Evolutionary conservation across 1,284 basidiomycete species (phyloP), one percentile per base, ranked within the genome.

Genomic region (Afroboletus lepidellus): DNA sequence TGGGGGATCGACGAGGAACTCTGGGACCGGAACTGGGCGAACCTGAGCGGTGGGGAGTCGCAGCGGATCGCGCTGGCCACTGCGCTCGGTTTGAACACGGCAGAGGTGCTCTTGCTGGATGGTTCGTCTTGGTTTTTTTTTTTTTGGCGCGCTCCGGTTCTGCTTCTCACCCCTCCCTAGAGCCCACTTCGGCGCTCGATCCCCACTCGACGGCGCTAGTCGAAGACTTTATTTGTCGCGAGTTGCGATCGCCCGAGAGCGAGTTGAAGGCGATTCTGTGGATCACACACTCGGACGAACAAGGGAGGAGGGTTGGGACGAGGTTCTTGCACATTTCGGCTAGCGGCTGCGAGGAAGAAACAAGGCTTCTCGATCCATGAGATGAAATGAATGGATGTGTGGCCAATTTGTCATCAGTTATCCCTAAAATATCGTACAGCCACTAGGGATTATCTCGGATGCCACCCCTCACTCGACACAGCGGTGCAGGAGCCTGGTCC

Each of bases 101-200:
- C 91, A 0, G 90, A 94, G 61, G 74, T 94, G 0, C 69, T 94
- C n/a, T 75, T 94, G 15, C 74, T 94, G 2, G 92, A 94, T 61
- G 92, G 92, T 92, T 49, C 48, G 84, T 74, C 25, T 42, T 25
- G 71, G 27, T 21, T 3, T 15, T 45, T 33, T 21, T 21, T 3
- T 15, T 45, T 33, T 21, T 8, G 21, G 15, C 25, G 33, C 41
- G 8, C 15, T 24, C 13, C 48, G 25, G 34, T 18, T 18, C 12
- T 27, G n/a, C 38, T 38, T 29, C 41, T 55, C 13, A 41, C 46
- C 39, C n/a, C 25, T 15, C 47, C 53, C 29, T 57, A 94, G 92
- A 94, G 68, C 92, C 92, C 0, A 94, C 92, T 0, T 92, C 90
- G 2, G 92, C 92, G 0, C 74, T 94, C 53, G 92, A 94, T 65